These are phyloP conservation scores for Backusella mclennaniae DNA, from an alignment of 192 early-diverging fungal species.

Conservation along the genomic window DNA sequence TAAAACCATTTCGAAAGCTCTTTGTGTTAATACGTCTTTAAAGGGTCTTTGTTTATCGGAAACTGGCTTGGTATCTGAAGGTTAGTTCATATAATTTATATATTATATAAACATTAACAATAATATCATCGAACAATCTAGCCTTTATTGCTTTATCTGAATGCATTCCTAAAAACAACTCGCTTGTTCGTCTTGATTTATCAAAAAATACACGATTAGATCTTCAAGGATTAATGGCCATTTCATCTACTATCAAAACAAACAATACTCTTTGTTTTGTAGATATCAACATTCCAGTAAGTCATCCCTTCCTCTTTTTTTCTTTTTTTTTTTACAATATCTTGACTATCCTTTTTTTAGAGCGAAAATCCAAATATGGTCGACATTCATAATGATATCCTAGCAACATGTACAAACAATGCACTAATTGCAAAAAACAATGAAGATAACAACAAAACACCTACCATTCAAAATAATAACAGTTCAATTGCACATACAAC, in stretches of 20 bases:
- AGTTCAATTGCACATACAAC: slow-evolving; percentile 22
- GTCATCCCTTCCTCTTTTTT: background rate
- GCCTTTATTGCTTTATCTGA: slow-evolving; percentile 80
- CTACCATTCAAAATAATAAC: background rate
- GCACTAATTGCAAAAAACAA: slow-evolving; percentile 16
- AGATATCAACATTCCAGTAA: slow-evolving; percentile 61
- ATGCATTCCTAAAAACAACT: slow-evolving; percentile 69
- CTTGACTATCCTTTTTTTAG: background rate
- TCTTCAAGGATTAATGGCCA: slow-evolving; percentile 77
- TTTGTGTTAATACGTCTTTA: slow-evolving; percentile 47
- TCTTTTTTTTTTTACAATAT: background rate
- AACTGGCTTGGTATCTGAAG: slow-evolving; percentile 18
- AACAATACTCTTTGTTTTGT: slow-evolving; percentile 73
- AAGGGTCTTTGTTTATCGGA: slow-evolving; percentile 38
- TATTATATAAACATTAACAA: background rate
- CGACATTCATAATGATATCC: slow-evolving; percentile 25
- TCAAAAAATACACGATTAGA: slow-evolving; percentile 74
- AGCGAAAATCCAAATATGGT: slow-evolving; percentile 28
- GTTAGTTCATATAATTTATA: background rate
- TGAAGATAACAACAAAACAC: background rate
- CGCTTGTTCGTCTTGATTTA: slow-evolving; percentile 71
- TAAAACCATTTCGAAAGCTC: slow-evolving; percentile 36
- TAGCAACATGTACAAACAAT: slow-evolving; percentile 31
- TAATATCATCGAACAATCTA: background rate
- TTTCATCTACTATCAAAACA: slow-evolving; percentile 79